Conservation (phyloP, 495 filamentous ascomycete species). For the Cladorrhinum samala region DNA sequence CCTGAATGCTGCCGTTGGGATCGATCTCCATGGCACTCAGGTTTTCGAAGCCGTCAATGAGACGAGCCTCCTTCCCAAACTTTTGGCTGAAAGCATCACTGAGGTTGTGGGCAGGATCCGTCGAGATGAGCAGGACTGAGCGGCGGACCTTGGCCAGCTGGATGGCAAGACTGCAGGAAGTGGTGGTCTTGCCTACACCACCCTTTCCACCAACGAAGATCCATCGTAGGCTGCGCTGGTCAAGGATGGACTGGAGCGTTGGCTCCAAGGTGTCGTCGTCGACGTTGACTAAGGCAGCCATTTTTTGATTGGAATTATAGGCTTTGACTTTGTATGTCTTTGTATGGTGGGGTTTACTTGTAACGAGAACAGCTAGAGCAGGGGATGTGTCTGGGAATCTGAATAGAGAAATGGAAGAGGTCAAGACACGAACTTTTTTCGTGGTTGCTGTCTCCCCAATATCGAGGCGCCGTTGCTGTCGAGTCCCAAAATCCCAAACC, state of each 20-base stretch:
- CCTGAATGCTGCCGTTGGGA: conserved; percentile 95
- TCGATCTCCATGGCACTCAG: conserved; percentile 99
- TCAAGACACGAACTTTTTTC: too few relatives aligned
- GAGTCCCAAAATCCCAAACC: neutral
- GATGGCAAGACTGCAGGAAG: conserved; percentile 94
- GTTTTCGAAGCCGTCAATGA: conserved; percentile 87
- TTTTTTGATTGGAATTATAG: conserved; percentile 61
- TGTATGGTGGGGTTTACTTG: neutral
- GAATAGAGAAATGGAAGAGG: too few relatives aligned
- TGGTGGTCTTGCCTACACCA: conserved; percentile 99
- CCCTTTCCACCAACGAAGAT: conserved; percentile 99
- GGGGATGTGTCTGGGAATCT: too few relatives aligned
- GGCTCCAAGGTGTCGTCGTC: conserved; percentile 79
- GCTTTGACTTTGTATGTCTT: neutral
- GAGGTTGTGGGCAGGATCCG: conserved; percentile 96
- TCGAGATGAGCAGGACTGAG: conserved; percentile 94
- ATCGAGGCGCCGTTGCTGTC: neutral
- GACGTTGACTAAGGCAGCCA: conserved; percentile 58
- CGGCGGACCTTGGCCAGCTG: conserved; percentile 95
- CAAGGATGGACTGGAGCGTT: conserved; percentile 86
- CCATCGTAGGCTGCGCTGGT: conserved; percentile 93
- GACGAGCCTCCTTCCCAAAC: conserved; percentile 95
- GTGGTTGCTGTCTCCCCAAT: neutral
- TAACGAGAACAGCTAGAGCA: too few relatives aligned
- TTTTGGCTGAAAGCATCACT: conserved; percentile 98